Base-by-base conservation (phyloP, 768 basidiomycete species). In the Mycena haematopus region DNA sequence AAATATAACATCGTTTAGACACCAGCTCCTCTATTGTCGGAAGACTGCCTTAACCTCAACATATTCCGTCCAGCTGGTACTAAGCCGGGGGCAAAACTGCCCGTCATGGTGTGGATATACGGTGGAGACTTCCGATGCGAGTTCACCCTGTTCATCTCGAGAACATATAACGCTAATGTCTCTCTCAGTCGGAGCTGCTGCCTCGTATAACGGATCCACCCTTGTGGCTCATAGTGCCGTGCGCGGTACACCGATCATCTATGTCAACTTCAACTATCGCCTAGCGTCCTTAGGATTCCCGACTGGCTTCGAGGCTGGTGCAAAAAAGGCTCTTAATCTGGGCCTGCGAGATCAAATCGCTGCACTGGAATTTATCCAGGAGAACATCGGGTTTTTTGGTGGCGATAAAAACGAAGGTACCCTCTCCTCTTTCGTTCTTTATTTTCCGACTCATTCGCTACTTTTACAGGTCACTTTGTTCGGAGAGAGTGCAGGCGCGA, bases 371-470 rank as follows among this genome's bases (percentile, higher is more conserved):
- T 82, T 80, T 86, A 78, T 88, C 0, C 82, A 86, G 57, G 68
- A 75, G 47, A 83, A 89, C 61, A 85, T 87, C 56, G 73, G 68
- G 31, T 68, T 73, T 0, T 88, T 87, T 67, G 84, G 86, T 4
- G 87, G 87, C 21, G 82, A 81, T 63, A 75, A 73, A 53, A 15
- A 66, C n/a, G 2, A 78, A 79, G 72, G 80, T 79, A 22, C 1
- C 10, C 24, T 6, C 35, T 40, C 52, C 11, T 0, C 25, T 46
- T 33, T 9, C 19, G 22, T 7, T 33, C 7, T 25, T 6, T 14
- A 22, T 33, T 9, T 17, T 22, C 17, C 33, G 5, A n/a, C 2
- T n/a, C 33, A 22, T 9, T 69, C 72, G 13, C 1, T 35, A 8
- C 36, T 9, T 11, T 2, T 35, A 6, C 58, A 79, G 75, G 80